Evolutionary conservation across 805 yeast genomes (phyloP).

Genomic region (Ogataea pignaliae): DNA sequence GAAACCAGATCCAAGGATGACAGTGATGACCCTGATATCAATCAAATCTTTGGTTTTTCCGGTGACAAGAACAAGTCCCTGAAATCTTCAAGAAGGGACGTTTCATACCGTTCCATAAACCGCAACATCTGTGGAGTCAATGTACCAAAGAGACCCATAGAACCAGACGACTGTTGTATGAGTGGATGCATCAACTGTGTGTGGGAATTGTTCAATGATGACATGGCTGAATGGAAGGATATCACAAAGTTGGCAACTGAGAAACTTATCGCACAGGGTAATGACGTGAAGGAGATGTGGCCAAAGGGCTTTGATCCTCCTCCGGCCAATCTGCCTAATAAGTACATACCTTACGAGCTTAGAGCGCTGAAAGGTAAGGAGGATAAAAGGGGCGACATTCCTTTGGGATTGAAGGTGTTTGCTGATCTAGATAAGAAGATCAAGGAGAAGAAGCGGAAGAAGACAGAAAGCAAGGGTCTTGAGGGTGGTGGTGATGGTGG

Average conservation of each 20-base stretch:
- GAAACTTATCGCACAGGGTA: conserved; percentile 32
- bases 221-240: conserved; percentile 74
- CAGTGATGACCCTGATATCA: conserved; percentile 17
- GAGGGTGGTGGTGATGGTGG: too few species aligned
- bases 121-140: conserved; percentile 54
- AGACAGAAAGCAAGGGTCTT: not conserved
- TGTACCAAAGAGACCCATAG: conserved; percentile 81
- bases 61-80: conserved; percentile 25
- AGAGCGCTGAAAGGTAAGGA: conserved; percentile 19
- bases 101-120: conserved; percentile 30
- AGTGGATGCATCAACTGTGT: conserved; percentile 96
- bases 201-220: conserved; percentile 91
- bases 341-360: conserved; percentile 40
- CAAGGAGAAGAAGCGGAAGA: conserved; percentile 32
- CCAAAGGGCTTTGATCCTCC: conserved; percentile 63
- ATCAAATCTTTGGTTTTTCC: conserved; percentile 28
- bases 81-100: conserved; percentile 34
- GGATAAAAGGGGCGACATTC: conserved; percentile 53
- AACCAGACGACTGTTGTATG: conserved; percentile 97
- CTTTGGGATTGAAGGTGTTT: conserved; percentile 73
- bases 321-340: conserved; percentile 33
- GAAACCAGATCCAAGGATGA: conserved; percentile 21
- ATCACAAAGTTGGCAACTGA: conserved; percentile 55
- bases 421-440: conserved; percentile 75
- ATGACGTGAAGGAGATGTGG: conserved; percentile 52